These are phyloP conservation scores for Artemisia argyi DNA, from an alignment of 129 eudicot species.

Conservation along the genomic window DNA sequence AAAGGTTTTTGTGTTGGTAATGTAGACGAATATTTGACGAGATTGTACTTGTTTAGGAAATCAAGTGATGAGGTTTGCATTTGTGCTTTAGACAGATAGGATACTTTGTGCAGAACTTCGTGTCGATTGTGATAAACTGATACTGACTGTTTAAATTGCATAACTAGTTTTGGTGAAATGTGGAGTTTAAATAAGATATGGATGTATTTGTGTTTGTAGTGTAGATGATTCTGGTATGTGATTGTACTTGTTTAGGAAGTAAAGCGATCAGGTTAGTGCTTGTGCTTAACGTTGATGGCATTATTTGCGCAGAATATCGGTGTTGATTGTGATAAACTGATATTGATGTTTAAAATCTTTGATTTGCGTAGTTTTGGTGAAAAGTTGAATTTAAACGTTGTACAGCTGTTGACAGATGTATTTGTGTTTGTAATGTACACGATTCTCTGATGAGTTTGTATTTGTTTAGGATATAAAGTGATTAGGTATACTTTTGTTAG, in stretches of 20 bases:
- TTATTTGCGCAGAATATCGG: background rate
- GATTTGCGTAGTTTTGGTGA: constrained; percentile 3
- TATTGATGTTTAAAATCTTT: background rate
- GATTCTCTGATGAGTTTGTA: constrained; percentile 6
- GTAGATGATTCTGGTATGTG: constrained; percentile 8
- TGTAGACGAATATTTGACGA: background rate
- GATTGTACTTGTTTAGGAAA: background rate
- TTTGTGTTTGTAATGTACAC: constrained; percentile 13
- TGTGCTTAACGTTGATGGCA: background rate
- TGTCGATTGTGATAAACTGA: constrained; percentile 12
- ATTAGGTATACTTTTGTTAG: background rate
- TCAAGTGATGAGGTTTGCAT: no score
- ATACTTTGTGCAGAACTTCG: no score
- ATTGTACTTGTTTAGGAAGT: constrained; percentile 16
- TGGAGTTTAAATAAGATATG: constrained; percentile 9
- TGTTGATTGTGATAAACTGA: constrained; percentile 14
- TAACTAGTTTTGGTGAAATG: background rate
- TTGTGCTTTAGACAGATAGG: no score
- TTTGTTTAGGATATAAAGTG: constrained; percentile 10
- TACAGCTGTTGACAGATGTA: constrained; percentile 17
- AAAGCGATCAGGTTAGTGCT: background rate
- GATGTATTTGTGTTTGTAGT: constrained; percentile 13
- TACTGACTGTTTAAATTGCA: background rate
- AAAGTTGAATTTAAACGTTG: constrained; percentile 11
- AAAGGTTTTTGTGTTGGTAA: background rate